Evolutionary conservation across 2,329 filamentous ascomycete genomes (phyloP).

Genomic region (Aspergillus ruber): DNA sequence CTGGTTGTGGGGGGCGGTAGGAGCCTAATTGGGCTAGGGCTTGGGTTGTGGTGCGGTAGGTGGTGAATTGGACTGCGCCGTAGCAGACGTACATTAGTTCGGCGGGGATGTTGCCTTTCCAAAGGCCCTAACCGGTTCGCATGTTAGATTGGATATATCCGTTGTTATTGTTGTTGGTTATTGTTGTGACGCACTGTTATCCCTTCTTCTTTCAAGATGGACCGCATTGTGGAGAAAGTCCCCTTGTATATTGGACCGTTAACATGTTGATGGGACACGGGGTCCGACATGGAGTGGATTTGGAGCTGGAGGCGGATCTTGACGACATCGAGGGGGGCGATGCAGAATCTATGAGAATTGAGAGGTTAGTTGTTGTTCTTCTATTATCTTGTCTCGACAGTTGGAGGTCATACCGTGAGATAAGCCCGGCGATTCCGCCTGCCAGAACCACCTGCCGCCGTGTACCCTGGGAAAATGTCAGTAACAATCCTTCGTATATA

Average conservation of each 20-base stretch:
- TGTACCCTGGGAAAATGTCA: slow-evolving; percentile 49
- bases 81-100: slow-evolving; percentile 93
- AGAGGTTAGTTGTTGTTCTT: no score
- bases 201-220: slow-evolving; percentile 76
- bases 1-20: slow-evolving; percentile 55
- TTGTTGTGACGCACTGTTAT: slow-evolving; percentile 48
- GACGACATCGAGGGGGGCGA: slow-evolving; percentile 92
- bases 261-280: slow-evolving; percentile 50
- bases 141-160: background rate
- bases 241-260: slow-evolving; percentile 57
- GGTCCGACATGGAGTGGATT: slow-evolving; percentile 73
- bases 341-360: slow-evolving; percentile 61
- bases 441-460: slow-evolving; percentile 60
- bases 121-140: slow-evolving; percentile 53
- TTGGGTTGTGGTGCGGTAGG: slow-evolving; percentile 70
- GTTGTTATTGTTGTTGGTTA: background rate
- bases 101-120: slow-evolving; percentile 97
- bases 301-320: slow-evolving; percentile 97
- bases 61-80: slow-evolving; percentile 79
- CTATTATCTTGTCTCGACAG: no score
- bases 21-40: slow-evolving; percentile 52
- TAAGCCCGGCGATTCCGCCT: slow-evolving; percentile 69
- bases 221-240: slow-evolving; percentile 65
- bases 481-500: background rate
- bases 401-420: slow-evolving; percentile 61